Evolutionary conservation across 768 basidiomycete genomes (phyloP).

Genomic region (Lentinula aciculospora): DNA sequence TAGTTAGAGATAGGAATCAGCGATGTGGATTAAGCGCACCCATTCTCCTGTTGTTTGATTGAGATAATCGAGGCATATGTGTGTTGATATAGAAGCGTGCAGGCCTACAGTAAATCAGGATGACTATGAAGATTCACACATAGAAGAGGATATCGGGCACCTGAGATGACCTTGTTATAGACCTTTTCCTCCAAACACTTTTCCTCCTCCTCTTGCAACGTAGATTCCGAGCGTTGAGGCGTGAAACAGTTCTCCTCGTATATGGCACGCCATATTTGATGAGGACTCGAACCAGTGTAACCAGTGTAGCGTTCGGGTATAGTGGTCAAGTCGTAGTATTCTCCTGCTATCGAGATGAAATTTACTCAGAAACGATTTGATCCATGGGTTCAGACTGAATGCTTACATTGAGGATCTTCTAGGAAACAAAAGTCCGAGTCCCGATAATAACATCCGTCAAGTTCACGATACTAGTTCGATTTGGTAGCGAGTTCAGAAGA

Average conservation of each 20-base stretch:
- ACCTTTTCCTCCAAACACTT: constrained; percentile 93
- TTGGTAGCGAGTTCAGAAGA: constrained; percentile 2
- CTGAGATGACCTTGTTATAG: constrained; percentile 95
- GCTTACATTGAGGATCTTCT: constrained; percentile 74
- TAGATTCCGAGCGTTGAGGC: constrained; percentile 61
- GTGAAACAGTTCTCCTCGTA: constrained; percentile 99
- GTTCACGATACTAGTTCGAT: constrained; percentile 46
- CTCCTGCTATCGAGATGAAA: constrained; percentile 57
- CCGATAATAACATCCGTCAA: constrained; percentile 88
- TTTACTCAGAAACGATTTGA: neutral
- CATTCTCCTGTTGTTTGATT: constrained; percentile 91
- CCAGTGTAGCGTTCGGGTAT: constrained; percentile 97
- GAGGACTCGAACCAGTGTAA: constrained; percentile 81
- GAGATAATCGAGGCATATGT: constrained; percentile 86
- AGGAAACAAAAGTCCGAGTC: constrained; percentile 97
- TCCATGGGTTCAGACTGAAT: neutral
- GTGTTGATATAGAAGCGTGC: constrained; percentile 96
- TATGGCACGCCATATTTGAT: constrained; percentile 90
- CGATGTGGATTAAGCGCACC: constrained; percentile 39
- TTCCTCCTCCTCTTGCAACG: constrained; percentile 37
- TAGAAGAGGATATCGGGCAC: constrained; percentile 30
- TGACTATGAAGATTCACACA: neutral
- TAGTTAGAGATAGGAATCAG: neutral
- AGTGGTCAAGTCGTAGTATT: constrained; percentile 86
- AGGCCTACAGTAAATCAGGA: constrained; percentile 44